Conservation (phyloP, 2,329 filamentous ascomycete genomes). For the Epichloe festucae region DNA sequence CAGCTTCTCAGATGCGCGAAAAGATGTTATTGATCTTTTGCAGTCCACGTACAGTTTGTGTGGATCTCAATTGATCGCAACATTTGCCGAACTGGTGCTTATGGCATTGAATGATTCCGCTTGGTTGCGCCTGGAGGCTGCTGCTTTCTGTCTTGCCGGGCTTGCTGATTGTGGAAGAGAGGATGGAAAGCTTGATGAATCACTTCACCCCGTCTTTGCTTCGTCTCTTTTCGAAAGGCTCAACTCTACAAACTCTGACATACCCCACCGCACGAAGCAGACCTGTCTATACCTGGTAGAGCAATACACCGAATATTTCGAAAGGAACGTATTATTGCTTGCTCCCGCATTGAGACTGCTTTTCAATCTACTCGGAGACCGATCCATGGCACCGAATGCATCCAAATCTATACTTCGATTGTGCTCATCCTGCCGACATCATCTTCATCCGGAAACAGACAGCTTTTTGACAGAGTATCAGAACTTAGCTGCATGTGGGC, state of each 20-base stretch:
- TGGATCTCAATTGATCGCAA: conserved; percentile 40
- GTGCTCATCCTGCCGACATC: conserved; percentile 60
- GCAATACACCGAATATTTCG: conserved; percentile 64
- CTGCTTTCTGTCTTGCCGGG: conserved; percentile 50
- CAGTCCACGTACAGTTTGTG: conserved; percentile 55
- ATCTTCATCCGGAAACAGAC: conserved; percentile 52
- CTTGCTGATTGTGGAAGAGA: conserved; percentile 54
- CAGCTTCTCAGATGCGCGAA: conserved; percentile 58
- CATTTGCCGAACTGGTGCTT: conserved; percentile 43
- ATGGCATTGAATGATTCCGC: conserved; percentile 33
- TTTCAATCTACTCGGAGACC: conserved; percentile 54
- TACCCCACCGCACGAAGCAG: conserved; percentile 52
- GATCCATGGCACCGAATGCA: conserved; percentile 50
- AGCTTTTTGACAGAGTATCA: conserved; percentile 62
- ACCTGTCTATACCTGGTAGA: conserved; percentile 60
- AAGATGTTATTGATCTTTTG: conserved; percentile 69
- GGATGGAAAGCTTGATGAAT: conserved; percentile 41
- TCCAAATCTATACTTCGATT: conserved; percentile 63
- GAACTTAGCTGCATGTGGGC: conserved; percentile 39
- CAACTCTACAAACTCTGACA: conserved; percentile 31
- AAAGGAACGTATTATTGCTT: conserved; percentile 52
- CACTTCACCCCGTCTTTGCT: conserved; percentile 48
- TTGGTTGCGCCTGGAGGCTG: conserved; percentile 49
- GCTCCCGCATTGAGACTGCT: conserved; percentile 61
- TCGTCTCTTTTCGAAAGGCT: conserved; percentile 44